phyloP scores from a whole-genome alignment of 495 filamentous ascomycete genomes.

The Xylaria flabelliformis region DNA sequence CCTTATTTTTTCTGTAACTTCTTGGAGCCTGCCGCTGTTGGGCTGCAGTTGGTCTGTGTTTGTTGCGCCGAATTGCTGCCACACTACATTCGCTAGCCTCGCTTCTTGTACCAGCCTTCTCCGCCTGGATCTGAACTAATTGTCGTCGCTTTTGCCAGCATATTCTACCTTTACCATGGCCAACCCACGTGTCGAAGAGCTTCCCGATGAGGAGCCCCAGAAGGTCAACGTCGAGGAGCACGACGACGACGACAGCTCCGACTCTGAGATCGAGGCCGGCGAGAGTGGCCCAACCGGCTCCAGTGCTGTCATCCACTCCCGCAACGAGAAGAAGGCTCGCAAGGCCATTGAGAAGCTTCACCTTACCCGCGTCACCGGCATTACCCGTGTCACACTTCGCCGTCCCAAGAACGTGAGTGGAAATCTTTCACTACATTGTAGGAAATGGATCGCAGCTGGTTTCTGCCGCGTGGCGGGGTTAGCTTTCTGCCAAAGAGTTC shows the following conservation, averaged over 20 bases:
- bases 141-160: neutral
- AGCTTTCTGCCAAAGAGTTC: neutral
- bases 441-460: neutral
- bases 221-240: constrained; percentile 80
- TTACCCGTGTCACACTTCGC: constrained; percentile 96
- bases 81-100: constrained; percentile 24
- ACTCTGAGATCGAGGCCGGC: constrained; percentile 74
- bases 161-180: constrained; percentile 70
- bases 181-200: constrained; percentile 96
- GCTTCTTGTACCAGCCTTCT: constrained; percentile 28
- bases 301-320: constrained; percentile 88
- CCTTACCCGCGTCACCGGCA: constrained; percentile 93
- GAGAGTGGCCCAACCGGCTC: constrained; percentile 80
- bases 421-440: neutral
- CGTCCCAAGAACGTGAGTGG: constrained; percentile 94
- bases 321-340: constrained; percentile 99
- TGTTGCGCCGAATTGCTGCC: constrained; percentile 19
- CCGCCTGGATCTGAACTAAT: constrained; percentile 42
- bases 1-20: neutral
- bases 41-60: constrained; percentile 18
- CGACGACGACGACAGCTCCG: constrained; percentile 72
- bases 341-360: constrained; percentile 98
- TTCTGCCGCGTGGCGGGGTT: neutral
- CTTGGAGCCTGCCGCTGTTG: constrained; percentile 1
- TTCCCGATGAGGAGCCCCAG: constrained; percentile 89